Evolutionary conservation across 2,329 filamentous ascomycete species (phyloP).

Genomic region (Neurospora sp.): DNA sequence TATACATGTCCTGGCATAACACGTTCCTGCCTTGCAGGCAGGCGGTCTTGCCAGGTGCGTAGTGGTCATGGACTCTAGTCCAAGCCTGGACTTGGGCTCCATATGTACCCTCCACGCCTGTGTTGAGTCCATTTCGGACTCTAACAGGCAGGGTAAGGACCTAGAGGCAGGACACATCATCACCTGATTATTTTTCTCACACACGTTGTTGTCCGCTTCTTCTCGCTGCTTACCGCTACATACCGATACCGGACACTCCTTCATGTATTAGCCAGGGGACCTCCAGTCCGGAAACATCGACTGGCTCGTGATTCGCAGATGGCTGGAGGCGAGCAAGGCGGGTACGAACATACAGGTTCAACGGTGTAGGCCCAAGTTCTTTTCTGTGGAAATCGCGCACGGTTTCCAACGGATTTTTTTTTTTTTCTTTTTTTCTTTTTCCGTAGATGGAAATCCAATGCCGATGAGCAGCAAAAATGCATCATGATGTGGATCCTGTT

Average conservation of each 20-base stretch:
- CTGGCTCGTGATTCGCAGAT: not conserved
- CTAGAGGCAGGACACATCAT: not conserved
- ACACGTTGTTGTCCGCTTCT: not conserved
- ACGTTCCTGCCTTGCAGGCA: too few species aligned
- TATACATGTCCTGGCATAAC: too few species aligned
- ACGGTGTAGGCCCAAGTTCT: not conserved
- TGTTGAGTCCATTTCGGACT: too few species aligned
- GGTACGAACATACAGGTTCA: not conserved
- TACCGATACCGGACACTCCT: not conserved
- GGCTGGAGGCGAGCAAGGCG: not conserved
- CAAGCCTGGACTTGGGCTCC: too few species aligned
- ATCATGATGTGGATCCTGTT: not conserved
- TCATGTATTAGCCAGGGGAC: not conserved
- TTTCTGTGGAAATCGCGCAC: not conserved
- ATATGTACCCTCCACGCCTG: too few species aligned
- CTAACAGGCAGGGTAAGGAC: too few species aligned
- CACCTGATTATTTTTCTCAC: not conserved
- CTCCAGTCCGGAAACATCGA: not conserved
- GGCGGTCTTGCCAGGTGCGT: too few species aligned
- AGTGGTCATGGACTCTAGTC: too few species aligned
- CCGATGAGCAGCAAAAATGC: too few species aligned
- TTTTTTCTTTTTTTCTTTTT: not conserved
- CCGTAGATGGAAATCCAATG: too few species aligned
- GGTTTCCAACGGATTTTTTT: not conserved
- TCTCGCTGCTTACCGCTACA: not conserved